These are phyloP conservation scores for Tillandsia fasciculata DNA, from an alignment of 176 grass and related monocot genomes.

Conservation along the genomic window DNA sequence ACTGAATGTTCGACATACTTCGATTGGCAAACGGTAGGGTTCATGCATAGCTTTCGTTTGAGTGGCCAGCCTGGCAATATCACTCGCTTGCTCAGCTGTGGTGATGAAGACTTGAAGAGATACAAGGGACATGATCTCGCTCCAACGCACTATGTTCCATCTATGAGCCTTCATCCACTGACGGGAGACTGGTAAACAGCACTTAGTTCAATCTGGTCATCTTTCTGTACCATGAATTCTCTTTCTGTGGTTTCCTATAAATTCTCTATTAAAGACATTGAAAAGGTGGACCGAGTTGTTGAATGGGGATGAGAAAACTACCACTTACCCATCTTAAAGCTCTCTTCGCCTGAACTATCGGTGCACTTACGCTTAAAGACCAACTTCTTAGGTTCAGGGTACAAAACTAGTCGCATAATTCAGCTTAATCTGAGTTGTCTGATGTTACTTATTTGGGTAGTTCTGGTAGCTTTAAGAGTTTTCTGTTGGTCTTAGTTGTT, in stretches of 20 bases:
- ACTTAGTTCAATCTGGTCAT: not conserved
- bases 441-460: too few relatives aligned
- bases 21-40: constrained; percentile 97
- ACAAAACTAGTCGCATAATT: too few relatives aligned
- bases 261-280: not conserved
- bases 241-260: not conserved
- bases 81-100: constrained; percentile 85
- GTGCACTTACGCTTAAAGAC: not conserved
- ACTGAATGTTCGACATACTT: constrained; percentile 96
- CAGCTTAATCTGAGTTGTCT: too few relatives aligned
- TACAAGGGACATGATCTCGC: constrained; percentile 85
- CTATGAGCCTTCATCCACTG: constrained; percentile 80
- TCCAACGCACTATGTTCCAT: constrained; percentile 94
- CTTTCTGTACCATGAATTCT: not conserved
- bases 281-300: not conserved
- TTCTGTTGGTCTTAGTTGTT: too few relatives aligned
- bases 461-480: too few relatives aligned
- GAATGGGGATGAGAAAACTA: not conserved
- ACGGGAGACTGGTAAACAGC: constrained; percentile 78
- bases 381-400: not conserved
- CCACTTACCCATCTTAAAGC: not conserved
- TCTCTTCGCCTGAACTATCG: not conserved
- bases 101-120: constrained; percentile 61
- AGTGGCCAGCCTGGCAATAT: constrained; percentile 91
- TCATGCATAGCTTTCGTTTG: constrained; percentile 76